Base-by-base conservation (phyloP, 352 stramenopile species). In the Poterioochromonas sp. region DNA sequence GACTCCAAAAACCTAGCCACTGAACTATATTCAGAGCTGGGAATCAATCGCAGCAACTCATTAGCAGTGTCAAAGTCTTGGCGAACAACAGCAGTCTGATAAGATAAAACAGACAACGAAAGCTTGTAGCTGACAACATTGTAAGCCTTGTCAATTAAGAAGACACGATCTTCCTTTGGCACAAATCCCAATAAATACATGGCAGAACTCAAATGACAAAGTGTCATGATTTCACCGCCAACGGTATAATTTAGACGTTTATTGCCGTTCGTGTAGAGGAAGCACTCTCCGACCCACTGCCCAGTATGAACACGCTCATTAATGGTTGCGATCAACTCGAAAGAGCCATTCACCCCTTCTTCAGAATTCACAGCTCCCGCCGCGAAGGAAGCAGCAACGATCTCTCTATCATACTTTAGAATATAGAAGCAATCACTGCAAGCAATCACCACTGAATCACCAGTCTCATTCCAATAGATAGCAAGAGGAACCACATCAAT, bases 231-330 rank as follows among this genome's bases (percentile, higher is more conserved):
- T 80, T 99, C 92, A n/a, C 95, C 95, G 54, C 95, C 95, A n/a
- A 99, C 95, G 82, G 96, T 98, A 86, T 99, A 99, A 83, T 98
- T 98, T 39, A 99, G 86, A 39, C 93, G 86, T 2, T 90, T 89
- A 41, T 84, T 85, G 49, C 88, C 89, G 82, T 97, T 98, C 41
- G 93, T 97, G 90, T 98, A 99, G 77, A 99, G 86, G 85, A 99
- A 99, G 86, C 95, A 99, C 82, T 98, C 95, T 37, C 95, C 96
- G n/a, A 99, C 94, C 96, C 95, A 99, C 69, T 95, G 91, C 73
- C 94, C 96, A 32, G 91, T 97, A 39, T 39, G n/a, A 22, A 81
- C 77, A 26, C 77, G 95, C 79, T 99, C 95, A 8, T 86, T 90
- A 80, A 99, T 96, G 82, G 99, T 95, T 80, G 97, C 94, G 69